Base-by-base conservation (phyloP, 805 yeast genomes). In the Huiozyma naganishii region DNA sequence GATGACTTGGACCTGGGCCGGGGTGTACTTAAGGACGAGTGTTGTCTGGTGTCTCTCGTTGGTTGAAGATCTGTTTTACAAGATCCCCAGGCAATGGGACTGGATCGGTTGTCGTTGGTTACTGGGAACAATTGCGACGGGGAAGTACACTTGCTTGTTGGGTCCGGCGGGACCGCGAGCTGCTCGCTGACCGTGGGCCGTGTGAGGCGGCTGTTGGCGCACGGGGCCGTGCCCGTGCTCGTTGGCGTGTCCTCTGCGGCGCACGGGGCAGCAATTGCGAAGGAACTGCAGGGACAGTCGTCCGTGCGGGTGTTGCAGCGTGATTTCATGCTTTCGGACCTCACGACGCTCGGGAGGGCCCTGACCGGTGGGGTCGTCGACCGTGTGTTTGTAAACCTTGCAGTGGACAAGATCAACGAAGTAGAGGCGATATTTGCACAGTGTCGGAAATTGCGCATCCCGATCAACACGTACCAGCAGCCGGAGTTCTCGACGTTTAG, bases 381-480 rank as follows among this genome's bases (percentile, higher is more conserved):
- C 59, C 68, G 77, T 45, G 89, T 85, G 1, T 88, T 83, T 61
- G 80, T 87, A 2, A 70, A 76, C 11, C 55, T 77, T 4, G 63
- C 71, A 1, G 45, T 55, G 10, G 52, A 60, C 8, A 48, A 61
- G 42, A 40, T 48, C 9, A 52, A 45, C 2, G 42, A 67, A 39
- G 73, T 73, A 39, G 49, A 57, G 27, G 48, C 54, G 2, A 71
- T 86, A 9, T 78, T 61, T 48, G 52, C 65, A 1, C 66, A 56
- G 34, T 86, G 96, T 63, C 62, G 61, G 38, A 62, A 70, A 42
- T 65, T 76, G 41, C 71, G 97, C 55, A 83, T 89, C 4, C 97
- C 97, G 0, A 70, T 90, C 39, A 88, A 87, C 57, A 81, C 84
- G 1, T 73, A 83, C 0, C 95, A 86, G 50, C 73, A 77, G 11